Percentiles rank a stretch among this genome's conserved stretches.
phyloP scores from a whole-genome alignment of 495 filamentous ascomycete genomes.

The Pyronema domesticum region DNA sequence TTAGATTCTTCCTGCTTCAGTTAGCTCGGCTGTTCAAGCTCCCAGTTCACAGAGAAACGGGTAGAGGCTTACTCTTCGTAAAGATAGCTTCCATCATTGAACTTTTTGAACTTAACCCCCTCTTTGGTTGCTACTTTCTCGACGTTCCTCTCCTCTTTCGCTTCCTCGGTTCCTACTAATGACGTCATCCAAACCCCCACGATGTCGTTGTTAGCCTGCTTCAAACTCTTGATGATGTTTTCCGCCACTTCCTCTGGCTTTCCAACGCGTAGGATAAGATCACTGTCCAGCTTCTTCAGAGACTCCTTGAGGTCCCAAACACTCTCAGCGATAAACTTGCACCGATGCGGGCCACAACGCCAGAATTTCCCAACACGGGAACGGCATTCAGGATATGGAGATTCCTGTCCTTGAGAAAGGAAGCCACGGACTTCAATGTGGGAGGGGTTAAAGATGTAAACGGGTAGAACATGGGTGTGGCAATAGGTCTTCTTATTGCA shows the following conservation, averaged over 20 bases:
- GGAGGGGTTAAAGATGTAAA: constrained; percentile 45
- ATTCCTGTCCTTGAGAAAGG: constrained; percentile 27
- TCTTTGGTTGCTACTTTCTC: constrained; percentile 30
- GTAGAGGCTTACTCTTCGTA: constrained; percentile 44
- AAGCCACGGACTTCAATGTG: constrained; percentile 58
- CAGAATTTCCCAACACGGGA: constrained; percentile 41
- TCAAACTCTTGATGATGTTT: constrained; percentile 29
- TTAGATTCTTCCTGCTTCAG: constrained; percentile 5
- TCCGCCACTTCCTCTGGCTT: constrained; percentile 34
- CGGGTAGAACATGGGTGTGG: constrained; percentile 48
- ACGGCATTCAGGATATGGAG: constrained; percentile 42
- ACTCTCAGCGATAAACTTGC: constrained; percentile 47
- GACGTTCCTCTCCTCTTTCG: constrained; percentile 38
- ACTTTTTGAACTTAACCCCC: constrained; percentile 39
- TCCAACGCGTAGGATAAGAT: constrained; percentile 46
- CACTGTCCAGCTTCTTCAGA: constrained; percentile 37
- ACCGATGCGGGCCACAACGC: constrained; percentile 49
- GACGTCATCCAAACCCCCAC: constrained; percentile 49
- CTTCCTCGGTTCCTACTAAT: constrained; percentile 48
- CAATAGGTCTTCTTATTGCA: constrained; percentile 29
- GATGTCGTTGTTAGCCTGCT: constrained; percentile 28
- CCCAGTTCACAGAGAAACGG: neutral
- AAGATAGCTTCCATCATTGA: constrained; percentile 55
- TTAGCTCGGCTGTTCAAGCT: neutral
- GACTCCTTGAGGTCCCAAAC: constrained; percentile 47